Evolutionary conservation across 2,329 filamentous ascomycete species (phyloP), one percentile per base, ranked within the genome.

Genomic region (Hymenotorrendiella dingleyae): DNA sequence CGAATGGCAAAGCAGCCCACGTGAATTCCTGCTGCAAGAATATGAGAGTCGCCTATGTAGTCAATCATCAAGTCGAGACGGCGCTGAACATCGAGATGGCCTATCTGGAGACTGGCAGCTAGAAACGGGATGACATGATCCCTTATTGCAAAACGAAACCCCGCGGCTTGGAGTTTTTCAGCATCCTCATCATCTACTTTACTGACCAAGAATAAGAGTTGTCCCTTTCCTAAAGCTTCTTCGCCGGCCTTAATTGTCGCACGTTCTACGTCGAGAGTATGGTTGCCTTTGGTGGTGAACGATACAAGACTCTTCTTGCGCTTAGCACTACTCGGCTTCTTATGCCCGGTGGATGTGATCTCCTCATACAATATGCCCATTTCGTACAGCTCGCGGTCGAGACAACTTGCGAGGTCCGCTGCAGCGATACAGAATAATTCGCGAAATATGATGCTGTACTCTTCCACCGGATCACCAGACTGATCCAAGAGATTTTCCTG

Each of bases 381-480:
- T 4, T 79, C 71, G 6, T 75, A 70, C 2, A 91, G 64, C 3
- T 75, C 71, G 30, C 76, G 74, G 46, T 78, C 77, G 49, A 90
- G 69, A 40, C 78, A 75, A 10, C 76, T 70, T 1, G 88, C 84
- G 6, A 94, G 73, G n/a, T 81, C 76, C 5, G 80, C 71, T 1
- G 88, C 87, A 2, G 87, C 84, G 8, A 87, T 72, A 57, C 86
- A 94, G 62, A 94, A 94, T 8, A 90, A 71, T 58, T 94, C 86
- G 19, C 86, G 80, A 60, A 94, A 89, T 2, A 90, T 72, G 12
- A 82, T 68, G 24, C 86, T 82, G 60, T 91, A 91, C 46, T 86
- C 75, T 9, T 78, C 70, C 40, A 84, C 76, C 10, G 78, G 67
- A 17, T 78, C 72, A 1, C 75, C 69, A 49, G 80, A 65, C 41